Evolutionary conservation across 2,329 filamentous ascomycete genomes (phyloP).

Genomic region (Aureobasidium uvarum): DNA sequence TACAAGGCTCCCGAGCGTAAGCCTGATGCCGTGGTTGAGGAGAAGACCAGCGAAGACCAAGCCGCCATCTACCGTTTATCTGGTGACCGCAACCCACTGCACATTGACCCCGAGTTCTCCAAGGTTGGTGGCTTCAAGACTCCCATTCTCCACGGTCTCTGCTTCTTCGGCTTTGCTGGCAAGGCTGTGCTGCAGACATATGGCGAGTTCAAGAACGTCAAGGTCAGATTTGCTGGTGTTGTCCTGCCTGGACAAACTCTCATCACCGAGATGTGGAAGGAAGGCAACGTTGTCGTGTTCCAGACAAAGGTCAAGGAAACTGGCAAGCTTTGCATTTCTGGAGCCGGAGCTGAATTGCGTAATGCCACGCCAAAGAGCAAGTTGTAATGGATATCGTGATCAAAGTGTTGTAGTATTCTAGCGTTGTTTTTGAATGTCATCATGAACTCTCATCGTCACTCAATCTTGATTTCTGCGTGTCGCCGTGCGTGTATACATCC

Average conservation of each 20-base stretch:
- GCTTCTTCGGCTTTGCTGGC: conserved; percentile 85
- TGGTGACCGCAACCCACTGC: conserved; percentile 93
- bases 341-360: conserved; percentile 74
- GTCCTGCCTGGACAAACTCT: conserved; percentile 88
- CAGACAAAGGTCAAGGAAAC: conserved; percentile 90
- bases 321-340: conserved; percentile 80
- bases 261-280: conserved; percentile 92
- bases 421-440: conserved; percentile 18
- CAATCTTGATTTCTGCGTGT: not conserved
- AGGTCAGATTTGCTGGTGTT: conserved; percentile 84
- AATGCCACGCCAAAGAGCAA: conserved; percentile 50
- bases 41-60: conserved; percentile 84
- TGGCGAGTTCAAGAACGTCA: conserved; percentile 84
- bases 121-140: conserved; percentile 93
- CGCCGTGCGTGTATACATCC: not conserved
- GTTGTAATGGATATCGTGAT: conserved; percentile 40
- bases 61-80: conserved; percentile 90
- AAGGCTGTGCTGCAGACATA: conserved; percentile 87
- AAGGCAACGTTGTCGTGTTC: conserved; percentile 75
- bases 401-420: conserved; percentile 23
- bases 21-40: conserved; percentile 80
- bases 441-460: conserved; percentile 16
- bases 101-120: conserved; percentile 91
- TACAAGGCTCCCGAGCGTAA: conserved; percentile 75
- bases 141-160: conserved; percentile 95